phyloP scores from a whole-genome alignment of 257 asterid genomes.

The Cinchona pubescens region DNA sequence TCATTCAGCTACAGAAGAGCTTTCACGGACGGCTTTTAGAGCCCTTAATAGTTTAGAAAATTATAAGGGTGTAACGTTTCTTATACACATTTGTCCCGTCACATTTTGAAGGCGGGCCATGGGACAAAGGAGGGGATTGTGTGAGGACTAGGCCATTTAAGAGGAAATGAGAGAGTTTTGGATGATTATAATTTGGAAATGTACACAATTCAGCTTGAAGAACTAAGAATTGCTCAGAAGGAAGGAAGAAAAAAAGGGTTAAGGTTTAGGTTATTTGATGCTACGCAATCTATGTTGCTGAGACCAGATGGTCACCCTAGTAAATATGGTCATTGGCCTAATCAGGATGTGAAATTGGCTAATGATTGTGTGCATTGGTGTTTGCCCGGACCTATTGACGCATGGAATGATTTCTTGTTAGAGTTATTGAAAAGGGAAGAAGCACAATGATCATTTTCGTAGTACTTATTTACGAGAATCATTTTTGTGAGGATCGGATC shows the following conservation, averaged over 20 bases:
- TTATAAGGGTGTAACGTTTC: slow-evolving; percentile 48
- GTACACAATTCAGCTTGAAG: slow-evolving; percentile 69
- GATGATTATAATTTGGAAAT: slow-evolving; percentile 53
- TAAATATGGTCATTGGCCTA: slow-evolving; percentile 35
- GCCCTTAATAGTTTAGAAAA: slow-evolving; percentile 38
- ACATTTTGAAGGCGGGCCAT: slow-evolving; percentile 78
- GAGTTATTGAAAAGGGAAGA: slow-evolving; percentile 36
- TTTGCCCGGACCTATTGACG: slow-evolving; percentile 49
- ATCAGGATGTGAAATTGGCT: slow-evolving; percentile 16
- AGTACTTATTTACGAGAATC: neutral
- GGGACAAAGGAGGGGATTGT: slow-evolving; percentile 91
- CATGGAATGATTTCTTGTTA: slow-evolving; percentile 45
- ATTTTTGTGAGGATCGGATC: too few relatives aligned
- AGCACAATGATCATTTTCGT: neutral
- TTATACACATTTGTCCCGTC: slow-evolving; percentile 81
- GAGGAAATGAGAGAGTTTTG: slow-evolving; percentile 40
- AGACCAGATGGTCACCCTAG: slow-evolving; percentile 54
- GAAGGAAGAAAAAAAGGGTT: slow-evolving; percentile 49
- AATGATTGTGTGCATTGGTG: slow-evolving; percentile 54
- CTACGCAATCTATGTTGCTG: slow-evolving; percentile 35
- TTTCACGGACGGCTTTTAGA: slow-evolving; percentile 64
- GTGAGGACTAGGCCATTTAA: slow-evolving; percentile 51
- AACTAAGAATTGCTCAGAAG: slow-evolving; percentile 58
- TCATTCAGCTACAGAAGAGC: slow-evolving; percentile 77
- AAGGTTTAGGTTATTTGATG: slow-evolving; percentile 42